Evolutionary conservation across 225 moss, liverwort and hornwort genomes (phyloP).

Genomic region (Takakia lepidozioides): DNA sequence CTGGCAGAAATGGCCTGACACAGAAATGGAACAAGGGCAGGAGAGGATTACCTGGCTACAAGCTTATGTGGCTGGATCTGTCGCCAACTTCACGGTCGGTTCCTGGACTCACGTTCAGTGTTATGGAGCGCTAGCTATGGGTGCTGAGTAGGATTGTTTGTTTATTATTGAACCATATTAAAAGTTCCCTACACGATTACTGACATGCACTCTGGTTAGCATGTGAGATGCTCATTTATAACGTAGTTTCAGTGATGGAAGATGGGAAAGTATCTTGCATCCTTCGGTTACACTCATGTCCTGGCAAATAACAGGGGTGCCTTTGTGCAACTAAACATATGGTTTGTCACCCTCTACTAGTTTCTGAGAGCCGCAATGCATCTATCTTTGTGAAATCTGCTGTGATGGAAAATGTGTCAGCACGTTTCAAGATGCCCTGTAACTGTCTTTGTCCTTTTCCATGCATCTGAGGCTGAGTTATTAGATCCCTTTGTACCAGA

Average conservation of each 20-base stretch:
- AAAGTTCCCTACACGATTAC: constrained; percentile 32
- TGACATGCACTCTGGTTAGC: constrained; percentile 65
- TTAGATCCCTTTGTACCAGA: too few relatives aligned
- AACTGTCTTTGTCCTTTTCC: too few relatives aligned
- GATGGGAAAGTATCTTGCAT: background rate
- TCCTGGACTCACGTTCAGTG: constrained; percentile 96
- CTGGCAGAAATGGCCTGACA: constrained; percentile 60
- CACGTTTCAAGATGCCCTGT: too few relatives aligned
- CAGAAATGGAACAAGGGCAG: constrained; percentile 66
- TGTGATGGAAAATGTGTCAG: too few relatives aligned
- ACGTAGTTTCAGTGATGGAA: constrained; percentile 20
- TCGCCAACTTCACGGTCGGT: constrained; percentile 98
- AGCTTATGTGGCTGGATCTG: constrained; percentile 57
- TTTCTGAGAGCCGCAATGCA: constrained; percentile 17
- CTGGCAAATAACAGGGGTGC: too few relatives aligned
- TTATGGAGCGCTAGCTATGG: constrained; percentile 90
- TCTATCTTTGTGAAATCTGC: constrained; percentile 3
- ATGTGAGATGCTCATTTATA: constrained; percentile 16
- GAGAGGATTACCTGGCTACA: constrained; percentile 63
- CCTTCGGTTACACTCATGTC: too few relatives aligned
- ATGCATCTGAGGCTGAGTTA: background rate
- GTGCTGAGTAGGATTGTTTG: constrained; percentile 72
- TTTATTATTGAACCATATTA: constrained; percentile 56
- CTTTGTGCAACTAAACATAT: too few relatives aligned
- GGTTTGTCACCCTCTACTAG: too few relatives aligned